Base-by-base conservation (phyloP, 2,329 filamentous ascomycete species). In the Fusarium acutatum region DNA sequence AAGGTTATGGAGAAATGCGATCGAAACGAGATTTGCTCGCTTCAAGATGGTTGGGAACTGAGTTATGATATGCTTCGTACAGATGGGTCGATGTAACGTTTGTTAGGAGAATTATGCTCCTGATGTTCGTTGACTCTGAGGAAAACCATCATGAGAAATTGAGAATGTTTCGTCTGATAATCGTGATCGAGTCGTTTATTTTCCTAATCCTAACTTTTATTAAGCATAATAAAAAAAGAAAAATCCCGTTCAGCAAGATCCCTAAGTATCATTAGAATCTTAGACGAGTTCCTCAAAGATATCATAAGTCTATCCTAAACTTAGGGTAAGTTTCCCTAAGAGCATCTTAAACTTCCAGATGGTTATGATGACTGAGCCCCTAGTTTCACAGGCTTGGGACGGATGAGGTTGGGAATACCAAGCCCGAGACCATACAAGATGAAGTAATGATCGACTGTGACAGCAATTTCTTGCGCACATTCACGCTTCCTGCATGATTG, bases 41-140 rank as follows among this genome's bases (percentile, higher is more conserved):
- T 70, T 66, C 32, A 44, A 71, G 50, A 43, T 64, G 15, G 26
- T 32, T 30, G 24, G 65, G 38, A 59, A 59, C 30, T 71, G 66
- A 73, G 32, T 67, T 71, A 20, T 68, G 71, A 74, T 50, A 68
- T 28, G 12, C 18, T n/a, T 26, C n/a, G 9, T 38, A n/a, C 40
- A 52, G 17, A 53, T 54, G 53, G 41, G 54, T n/a, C 22, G 43
- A 65, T 69, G 64, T 38, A 64, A 69, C 66, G 7, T 56, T 34
- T 47, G 22, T 38, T 26, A 24, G 28, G 38, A 26, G 60, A 41
- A 41, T 46, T 43, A 69, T 58, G 30, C 59, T 57, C 52, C 32
- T 35, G 20, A 60, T 35, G 24, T 18, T 24, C 15, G 11, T 38
- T 37, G n/a, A 24, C 15, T 58, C 10, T 24, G 8, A 47, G 14